Conservation (phyloP, 1,139 yeast genomes). For the Blastobotrys indianensis region DNA sequence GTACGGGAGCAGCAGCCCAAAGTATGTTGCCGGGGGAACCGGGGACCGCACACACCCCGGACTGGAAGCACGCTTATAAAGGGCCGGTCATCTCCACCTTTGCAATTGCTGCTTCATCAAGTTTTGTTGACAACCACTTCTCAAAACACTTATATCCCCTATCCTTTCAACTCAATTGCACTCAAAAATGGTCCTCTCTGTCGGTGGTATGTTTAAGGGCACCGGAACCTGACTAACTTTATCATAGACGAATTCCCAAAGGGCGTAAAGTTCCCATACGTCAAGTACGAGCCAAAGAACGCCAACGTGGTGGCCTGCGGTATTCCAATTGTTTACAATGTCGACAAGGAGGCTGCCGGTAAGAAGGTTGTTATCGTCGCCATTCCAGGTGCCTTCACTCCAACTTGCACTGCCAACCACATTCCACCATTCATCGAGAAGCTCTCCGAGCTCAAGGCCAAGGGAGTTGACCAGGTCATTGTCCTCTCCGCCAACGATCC, state of each 20-base stretch:
- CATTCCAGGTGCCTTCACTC: conserved; percentile 92
- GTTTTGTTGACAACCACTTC: not conserved
- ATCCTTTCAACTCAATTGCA: not conserved
- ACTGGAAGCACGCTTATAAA: no score
- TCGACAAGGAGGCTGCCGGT: conserved; percentile 44
- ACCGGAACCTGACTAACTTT: not conserved
- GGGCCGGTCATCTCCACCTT: not conserved
- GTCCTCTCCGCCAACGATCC: conserved; percentile 79
- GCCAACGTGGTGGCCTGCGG: conserved; percentile 47
- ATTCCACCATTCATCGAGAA: conserved; percentile 66
- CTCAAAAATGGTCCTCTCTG: conserved; percentile 6
- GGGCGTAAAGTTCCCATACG: conserved; percentile 48
- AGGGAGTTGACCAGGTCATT: conserved; percentile 67
- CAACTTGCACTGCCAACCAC: conserved; percentile 78
- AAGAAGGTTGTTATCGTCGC: conserved; percentile 64
- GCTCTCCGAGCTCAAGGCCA: conserved; percentile 49
- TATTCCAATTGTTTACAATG: conserved; percentile 47
- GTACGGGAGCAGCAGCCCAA: no score
- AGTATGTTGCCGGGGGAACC: no score
- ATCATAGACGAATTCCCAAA: conserved; percentile 12
- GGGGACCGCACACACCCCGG: no score
- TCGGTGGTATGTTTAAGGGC: conserved; percentile 1
- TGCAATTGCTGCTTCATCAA: not conserved
- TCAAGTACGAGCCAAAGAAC: conserved; percentile 47
- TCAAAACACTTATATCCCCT: not conserved